These are phyloP conservation scores for Linderniella brevidens DNA, from an alignment of 257 asterid species.

Conservation along the genomic window DNA sequence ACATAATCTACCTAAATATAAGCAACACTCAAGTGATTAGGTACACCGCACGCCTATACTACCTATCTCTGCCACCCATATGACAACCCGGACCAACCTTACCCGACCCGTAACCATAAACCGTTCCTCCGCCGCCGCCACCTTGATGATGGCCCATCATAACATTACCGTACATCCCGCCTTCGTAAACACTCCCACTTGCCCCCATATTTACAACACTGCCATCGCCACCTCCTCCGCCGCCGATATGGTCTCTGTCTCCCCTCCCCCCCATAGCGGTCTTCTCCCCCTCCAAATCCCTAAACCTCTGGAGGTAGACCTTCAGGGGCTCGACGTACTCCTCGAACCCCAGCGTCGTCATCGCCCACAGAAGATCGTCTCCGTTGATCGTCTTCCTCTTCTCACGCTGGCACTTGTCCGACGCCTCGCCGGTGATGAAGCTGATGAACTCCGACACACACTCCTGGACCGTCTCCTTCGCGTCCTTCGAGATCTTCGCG, in stretches of 20 bases:
- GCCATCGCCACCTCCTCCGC: slow-evolving; percentile 13
- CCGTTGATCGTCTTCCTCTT: slow-evolving; percentile 33
- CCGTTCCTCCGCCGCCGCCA: slow-evolving; percentile 11
- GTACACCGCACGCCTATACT: not conserved
- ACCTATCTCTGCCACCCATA: slow-evolving; percentile 13
- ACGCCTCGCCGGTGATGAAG: slow-evolving; percentile 25
- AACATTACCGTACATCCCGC: slow-evolving; percentile 13
- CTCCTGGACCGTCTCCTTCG: slow-evolving; percentile 22
- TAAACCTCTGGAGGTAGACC: slow-evolving; percentile 30
- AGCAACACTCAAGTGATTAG: too few relatives aligned
- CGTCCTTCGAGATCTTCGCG: slow-evolving; percentile 24
- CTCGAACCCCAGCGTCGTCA: slow-evolving; percentile 33
- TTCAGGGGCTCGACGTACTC: slow-evolving; percentile 33
- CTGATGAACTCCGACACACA: slow-evolving; percentile 25
- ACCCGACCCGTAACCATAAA: slow-evolving; percentile 18
- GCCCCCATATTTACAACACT: slow-evolving; percentile 21
- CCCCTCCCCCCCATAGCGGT: slow-evolving; percentile 30
- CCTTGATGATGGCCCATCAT: slow-evolving; percentile 4
- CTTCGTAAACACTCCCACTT: slow-evolving; percentile 15
- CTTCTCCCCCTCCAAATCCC: slow-evolving; percentile 45
- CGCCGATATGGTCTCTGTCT: slow-evolving; percentile 16
- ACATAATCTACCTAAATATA: too few relatives aligned
- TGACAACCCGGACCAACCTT: slow-evolving; percentile 19
- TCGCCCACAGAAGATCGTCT: slow-evolving; percentile 37
- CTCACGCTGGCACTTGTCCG: slow-evolving; percentile 25